phyloP scores from a whole-genome alignment of 495 filamentous ascomycete species.

The Entonaema liquescens region DNA sequence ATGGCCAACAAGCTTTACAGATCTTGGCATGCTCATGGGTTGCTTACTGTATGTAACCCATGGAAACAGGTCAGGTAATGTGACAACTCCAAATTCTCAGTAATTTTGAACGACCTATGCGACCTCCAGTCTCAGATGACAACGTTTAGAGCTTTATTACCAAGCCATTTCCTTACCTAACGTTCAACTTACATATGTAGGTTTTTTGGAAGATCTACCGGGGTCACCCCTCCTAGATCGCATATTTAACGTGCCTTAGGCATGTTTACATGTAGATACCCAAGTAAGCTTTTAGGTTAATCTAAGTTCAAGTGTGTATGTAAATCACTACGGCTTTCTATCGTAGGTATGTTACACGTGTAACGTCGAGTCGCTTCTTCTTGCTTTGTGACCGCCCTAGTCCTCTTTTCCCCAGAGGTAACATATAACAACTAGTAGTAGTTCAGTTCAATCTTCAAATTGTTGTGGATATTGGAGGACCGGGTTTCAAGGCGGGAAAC shows the following conservation, averaged over 20 bases:
- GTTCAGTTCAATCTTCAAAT: conserved; percentile 1
- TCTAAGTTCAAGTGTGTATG: neutral
- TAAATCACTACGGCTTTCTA: conserved; percentile 5
- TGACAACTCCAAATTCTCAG: conserved; percentile 42
- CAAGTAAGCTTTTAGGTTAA: conserved; percentile 22
- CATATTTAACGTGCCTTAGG: conserved; percentile 14
- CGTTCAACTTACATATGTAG: conserved; percentile 8
- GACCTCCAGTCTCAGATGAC: conserved; percentile 33
- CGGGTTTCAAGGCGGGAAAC: conserved; percentile 10
- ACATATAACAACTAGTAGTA: conserved; percentile 12
- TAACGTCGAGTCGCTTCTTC: conserved; percentile 30
- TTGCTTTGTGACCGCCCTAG: neutral
- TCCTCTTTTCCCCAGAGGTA: conserved; percentile 17
- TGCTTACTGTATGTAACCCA: conserved; percentile 45
- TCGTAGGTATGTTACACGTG: conserved; percentile 31
- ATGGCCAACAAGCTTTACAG: conserved; percentile 37
- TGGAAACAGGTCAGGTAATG: conserved; percentile 36
- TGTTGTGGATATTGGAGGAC: conserved; percentile 19
- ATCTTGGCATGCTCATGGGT: conserved; percentile 37
- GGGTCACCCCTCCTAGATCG: conserved; percentile 18
- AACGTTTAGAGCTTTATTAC: conserved; percentile 34
- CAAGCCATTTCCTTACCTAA: conserved; percentile 34
- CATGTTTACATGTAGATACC: neutral
- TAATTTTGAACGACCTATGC: conserved; percentile 38
- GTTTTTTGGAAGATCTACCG: conserved; percentile 31